These are phyloP conservation scores for Penicillium herquei DNA, from an alignment of 495 filamentous ascomycete species.

Conservation along the genomic window DNA sequence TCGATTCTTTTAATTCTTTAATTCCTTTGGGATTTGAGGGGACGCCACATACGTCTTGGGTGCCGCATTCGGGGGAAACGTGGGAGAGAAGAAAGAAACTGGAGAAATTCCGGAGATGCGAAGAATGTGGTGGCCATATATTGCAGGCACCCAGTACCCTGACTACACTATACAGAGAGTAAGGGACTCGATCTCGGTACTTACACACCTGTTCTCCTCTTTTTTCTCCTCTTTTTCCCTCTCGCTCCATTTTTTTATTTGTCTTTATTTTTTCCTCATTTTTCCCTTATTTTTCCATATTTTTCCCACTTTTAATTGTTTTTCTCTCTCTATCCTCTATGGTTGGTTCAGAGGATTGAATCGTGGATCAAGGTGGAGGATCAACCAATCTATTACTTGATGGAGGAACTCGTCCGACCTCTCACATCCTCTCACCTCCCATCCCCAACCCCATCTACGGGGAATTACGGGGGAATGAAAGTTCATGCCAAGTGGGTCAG, in stretches of 20 bases:
- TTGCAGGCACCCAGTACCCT: too few species aligned
- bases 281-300: background rate
- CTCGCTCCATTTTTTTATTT: background rate
- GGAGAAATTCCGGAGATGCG: background rate
- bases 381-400: background rate
- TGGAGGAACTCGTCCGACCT: background rate
- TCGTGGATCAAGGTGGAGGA: background rate
- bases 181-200: too few species aligned
- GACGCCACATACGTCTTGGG: constrained; percentile 2
- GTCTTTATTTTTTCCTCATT: background rate
- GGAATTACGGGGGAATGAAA: constrained; percentile 17
- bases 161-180: too few species aligned
- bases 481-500: constrained; percentile 5
- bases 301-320: background rate
- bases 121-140: background rate
- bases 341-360: background rate
- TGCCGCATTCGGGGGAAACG: constrained; percentile 3
- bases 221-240: background rate
- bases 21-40: background rate
- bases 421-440: background rate
- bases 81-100: background rate
- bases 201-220: background rate
- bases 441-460: constrained; percentile 15
- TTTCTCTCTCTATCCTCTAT: background rate
- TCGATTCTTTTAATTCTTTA: background rate